A percentile compares a stretch with the other conserved stretches of the same genome.
Evolutionary conservation across 2,329 filamentous ascomycete species (phyloP).

Genomic region (Botryotinia globosa): DNA sequence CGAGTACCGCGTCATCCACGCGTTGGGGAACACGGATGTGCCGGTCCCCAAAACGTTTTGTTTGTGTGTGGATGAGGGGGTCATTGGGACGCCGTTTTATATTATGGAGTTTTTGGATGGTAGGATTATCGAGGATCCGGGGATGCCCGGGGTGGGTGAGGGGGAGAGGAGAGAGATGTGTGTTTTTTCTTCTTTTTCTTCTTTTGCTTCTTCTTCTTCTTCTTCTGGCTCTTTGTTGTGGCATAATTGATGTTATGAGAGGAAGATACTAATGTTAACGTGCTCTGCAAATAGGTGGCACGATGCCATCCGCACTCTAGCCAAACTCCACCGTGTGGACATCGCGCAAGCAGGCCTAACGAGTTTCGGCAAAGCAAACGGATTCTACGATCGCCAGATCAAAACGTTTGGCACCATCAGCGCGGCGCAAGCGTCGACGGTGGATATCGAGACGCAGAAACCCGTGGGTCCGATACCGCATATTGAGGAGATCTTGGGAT

Average conservation of each 20-base stretch:
- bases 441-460: slow-evolving; percentile 73
- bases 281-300: slow-evolving; percentile 59
- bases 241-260: neutral
- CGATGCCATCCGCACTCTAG: slow-evolving; percentile 78
- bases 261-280: slow-evolving; percentile 17
- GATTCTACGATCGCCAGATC: slow-evolving; percentile 85
- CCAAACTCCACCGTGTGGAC: slow-evolving; percentile 76
- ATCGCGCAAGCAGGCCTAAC: slow-evolving; percentile 65
- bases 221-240: neutral
- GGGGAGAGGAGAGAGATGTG: slow-evolving; percentile 71
- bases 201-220: too few species aligned
- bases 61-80: slow-evolving; percentile 75
- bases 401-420: slow-evolving; percentile 79
- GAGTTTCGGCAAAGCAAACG: slow-evolving; percentile 67
- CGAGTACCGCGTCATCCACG: slow-evolving; percentile 87
- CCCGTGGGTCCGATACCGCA: slow-evolving; percentile 80
- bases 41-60: slow-evolving; percentile 81
- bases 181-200: slow-evolving; percentile 30
- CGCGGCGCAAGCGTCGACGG: slow-evolving; percentile 68
- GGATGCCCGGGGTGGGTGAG: slow-evolving; percentile 69
- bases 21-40: slow-evolving; percentile 74
- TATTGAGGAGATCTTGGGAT: slow-evolving; percentile 74
- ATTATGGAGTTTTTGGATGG: slow-evolving; percentile 96
- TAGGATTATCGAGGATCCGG: slow-evolving; percentile 86
- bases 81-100: slow-evolving; percentile 92